These are phyloP conservation scores for Mucor plumbeus DNA, from an alignment of 371 early-diverging fungal genomes.

Conservation along the genomic window DNA sequence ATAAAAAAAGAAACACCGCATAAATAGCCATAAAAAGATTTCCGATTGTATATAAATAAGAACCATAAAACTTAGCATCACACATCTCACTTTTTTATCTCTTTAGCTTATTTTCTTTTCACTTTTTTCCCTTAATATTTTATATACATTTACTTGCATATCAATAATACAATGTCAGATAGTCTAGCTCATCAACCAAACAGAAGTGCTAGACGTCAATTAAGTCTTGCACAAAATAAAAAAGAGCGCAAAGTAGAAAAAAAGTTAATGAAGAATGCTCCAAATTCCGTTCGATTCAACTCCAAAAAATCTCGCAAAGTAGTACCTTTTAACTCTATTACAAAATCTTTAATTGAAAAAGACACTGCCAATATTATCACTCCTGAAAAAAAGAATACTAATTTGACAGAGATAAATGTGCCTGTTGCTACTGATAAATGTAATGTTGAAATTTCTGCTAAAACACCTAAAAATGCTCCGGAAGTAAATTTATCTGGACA, in stretches of 20 bases:
- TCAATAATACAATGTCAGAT: background rate
- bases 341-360: background rate
- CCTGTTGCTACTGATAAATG: background rate
- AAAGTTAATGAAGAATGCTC: background rate
- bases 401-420: background rate
- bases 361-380: background rate
- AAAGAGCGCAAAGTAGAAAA: conserved; percentile 8
- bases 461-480: background rate
- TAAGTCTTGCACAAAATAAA: background rate
- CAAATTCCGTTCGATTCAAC: conserved; percentile 6
- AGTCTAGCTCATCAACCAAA: background rate
- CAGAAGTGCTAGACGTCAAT: conserved; percentile 6
- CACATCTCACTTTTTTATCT: background rate
- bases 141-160: background rate
- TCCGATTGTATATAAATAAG: conserved; percentile 7
- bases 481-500: background rate
- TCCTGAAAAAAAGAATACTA: background rate
- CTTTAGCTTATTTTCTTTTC: background rate
- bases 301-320: conserved; percentile 12
- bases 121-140: background rate
- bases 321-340: background rate
- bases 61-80: background rate
- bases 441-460: background rate
- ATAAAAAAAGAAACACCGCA: background rate
- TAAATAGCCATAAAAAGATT: conserved; percentile 9